These are phyloP conservation scores for Rehmannia glutinosa DNA, from an alignment of 257 asterid genomes.

Conservation along the genomic window DNA sequence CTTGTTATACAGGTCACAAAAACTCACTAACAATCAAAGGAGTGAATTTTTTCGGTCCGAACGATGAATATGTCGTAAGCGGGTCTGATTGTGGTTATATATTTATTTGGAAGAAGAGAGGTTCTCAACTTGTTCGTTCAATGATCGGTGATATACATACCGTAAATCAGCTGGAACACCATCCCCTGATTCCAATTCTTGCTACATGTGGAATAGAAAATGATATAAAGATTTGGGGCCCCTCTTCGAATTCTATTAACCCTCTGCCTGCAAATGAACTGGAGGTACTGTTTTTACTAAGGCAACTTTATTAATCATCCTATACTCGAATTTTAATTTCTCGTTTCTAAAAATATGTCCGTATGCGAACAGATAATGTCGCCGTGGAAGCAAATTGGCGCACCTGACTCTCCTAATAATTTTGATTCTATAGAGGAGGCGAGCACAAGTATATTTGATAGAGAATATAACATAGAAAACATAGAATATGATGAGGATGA, in stretches of 20 bases:
- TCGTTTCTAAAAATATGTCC: too few species aligned
- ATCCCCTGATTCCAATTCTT: conserved; percentile 60
- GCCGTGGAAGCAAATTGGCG: too few species aligned
- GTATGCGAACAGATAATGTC: too few species aligned
- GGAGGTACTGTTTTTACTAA: too few species aligned
- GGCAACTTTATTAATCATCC: too few species aligned
- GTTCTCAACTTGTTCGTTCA: conserved; percentile 52
- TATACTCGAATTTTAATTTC: too few species aligned
- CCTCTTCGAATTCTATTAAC: conserved; percentile 57
- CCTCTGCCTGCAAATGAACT: too few species aligned
- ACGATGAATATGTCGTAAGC: conserved; percentile 60
- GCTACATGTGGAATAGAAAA: conserved; percentile 79
- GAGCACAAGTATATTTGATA: too few species aligned
- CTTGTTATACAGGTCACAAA: conserved; percentile 65
- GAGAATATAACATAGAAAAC: too few species aligned
- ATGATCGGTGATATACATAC: conserved; percentile 70
- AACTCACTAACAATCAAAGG: conserved; percentile 70
- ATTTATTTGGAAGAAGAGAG: conserved; percentile 76
- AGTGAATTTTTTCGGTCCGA: conserved; percentile 72
- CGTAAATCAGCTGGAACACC: conserved; percentile 55
- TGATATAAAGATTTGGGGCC: conserved; percentile 65
- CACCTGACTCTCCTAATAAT: too few species aligned
- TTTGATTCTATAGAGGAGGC: too few species aligned
- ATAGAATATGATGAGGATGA: conserved; percentile 17
- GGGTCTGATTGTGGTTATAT: too few species aligned